Conservation (phyloP, 768 basidiomycete species). For the Amanita subjunquillea region DNA sequence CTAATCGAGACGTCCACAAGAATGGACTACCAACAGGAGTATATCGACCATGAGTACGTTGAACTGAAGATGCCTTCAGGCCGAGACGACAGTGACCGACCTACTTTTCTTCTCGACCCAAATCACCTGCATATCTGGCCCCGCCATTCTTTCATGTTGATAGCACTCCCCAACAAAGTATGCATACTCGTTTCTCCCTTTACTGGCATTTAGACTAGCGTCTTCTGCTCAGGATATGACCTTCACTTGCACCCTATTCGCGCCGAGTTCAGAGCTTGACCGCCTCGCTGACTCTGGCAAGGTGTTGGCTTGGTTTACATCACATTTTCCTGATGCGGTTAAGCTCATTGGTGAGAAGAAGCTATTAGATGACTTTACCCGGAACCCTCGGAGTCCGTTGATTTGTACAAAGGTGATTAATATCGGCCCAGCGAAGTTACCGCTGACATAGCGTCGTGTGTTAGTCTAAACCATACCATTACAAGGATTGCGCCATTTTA, state of each 20-base stretch:
- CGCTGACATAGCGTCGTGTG: slow-evolving; percentile 5
- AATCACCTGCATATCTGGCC: slow-evolving; percentile 99
- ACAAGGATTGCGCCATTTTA: slow-evolving; percentile 77
- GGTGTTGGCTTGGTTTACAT: slow-evolving; percentile 67
- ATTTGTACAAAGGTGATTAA: slow-evolving; percentile 79
- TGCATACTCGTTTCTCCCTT: slow-evolving; percentile 17
- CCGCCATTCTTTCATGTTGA: slow-evolving; percentile 98
- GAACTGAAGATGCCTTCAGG: slow-evolving; percentile 93
- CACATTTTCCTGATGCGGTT: slow-evolving; percentile 84
- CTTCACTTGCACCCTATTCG: slow-evolving; percentile 96
- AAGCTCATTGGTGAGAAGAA: slow-evolving; percentile 72
- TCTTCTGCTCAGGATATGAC: slow-evolving; percentile 70
- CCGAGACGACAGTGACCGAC: slow-evolving; percentile 43
- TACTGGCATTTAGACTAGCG: slow-evolving; percentile 13
- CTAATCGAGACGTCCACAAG: slow-evolving; percentile 32
- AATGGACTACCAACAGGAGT: slow-evolving; percentile 92
- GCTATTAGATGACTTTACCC: slow-evolving; percentile 66
- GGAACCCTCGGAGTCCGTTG: slow-evolving; percentile 81
- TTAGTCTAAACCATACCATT: slow-evolving; percentile 83
- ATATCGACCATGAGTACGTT: slow-evolving; percentile 92
- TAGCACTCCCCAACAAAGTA: slow-evolving; percentile 96
- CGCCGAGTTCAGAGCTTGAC: slow-evolving; percentile 70
- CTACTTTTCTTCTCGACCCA: slow-evolving; percentile 79
- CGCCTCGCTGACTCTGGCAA: slow-evolving; percentile 46
- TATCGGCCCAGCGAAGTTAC: background rate